Evolutionary conservation across 495 filamentous ascomycete species (phyloP), one percentile per base, ranked within the genome.

Genomic region (Corynascus novoguineensis): DNA sequence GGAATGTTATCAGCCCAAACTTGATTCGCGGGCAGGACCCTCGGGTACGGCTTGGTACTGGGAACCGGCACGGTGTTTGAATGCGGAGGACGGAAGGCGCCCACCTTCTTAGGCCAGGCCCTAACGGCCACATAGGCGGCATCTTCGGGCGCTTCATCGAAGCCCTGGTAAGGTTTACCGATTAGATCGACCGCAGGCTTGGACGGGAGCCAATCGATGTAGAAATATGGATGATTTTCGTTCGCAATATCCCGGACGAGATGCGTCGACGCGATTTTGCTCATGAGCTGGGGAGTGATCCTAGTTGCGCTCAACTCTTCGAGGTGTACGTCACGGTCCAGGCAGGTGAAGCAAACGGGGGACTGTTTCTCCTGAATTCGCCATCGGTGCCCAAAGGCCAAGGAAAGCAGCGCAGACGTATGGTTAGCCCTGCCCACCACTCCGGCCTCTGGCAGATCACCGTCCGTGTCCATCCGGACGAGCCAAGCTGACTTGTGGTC

Each of bases 1-100:
- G 90, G 86, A 1, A 90, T 70, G 24, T 66, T 76, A 57, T 87
- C 83, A 8, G 75, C 55, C 9, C 49, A 72, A 46, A 74, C 67
- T 12, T 63, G 63, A 1, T 60, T 52, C 7, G 53, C 62, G 8
- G 76, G 78, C 3, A 72, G 41, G 11, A 74, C 64, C 9, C 50
- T 53, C 6, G 61, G 64, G 48, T 72, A 73, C 24, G 62, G 60
- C 51, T 74, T 76, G 15, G 5, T 44, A 12, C 38, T 64, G 35
- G 55, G 54, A 0, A 19, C n/a, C 55, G 41, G 0, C 17, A 21
- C 15, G 34, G 37, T 19, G n/a, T 5, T 28, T 0, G 58, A 31
- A 11, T 5, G 14, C 0, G 5, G 45, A 54, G 15, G 72, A 51
- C 82, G 83, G 41, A 89, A 77, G 50, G 85, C 87, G 58, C 90